A percentile compares a stretch with the other conserved stretches of the same genome.
phyloP scores from a whole-genome alignment of 2,329 filamentous ascomycete species.

The Curvularia eragrostidis region DNA sequence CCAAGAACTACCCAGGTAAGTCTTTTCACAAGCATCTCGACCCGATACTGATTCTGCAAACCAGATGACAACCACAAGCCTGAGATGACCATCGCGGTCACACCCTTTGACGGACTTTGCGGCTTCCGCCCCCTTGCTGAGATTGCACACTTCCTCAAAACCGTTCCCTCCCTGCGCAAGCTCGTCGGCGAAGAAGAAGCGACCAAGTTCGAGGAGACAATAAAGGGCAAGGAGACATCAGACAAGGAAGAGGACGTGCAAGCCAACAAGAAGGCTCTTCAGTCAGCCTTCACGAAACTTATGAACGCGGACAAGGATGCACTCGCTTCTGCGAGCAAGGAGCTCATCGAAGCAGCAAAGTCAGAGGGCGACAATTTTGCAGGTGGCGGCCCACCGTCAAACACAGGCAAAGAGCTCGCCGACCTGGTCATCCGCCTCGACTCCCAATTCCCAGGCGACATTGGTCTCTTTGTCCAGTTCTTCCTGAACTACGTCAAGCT shows the following conservation, averaged over 20 bases:
- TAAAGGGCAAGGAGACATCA: slow-evolving; percentile 61
- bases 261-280: slow-evolving; percentile 78
- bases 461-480: slow-evolving; percentile 94
- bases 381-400: slow-evolving; percentile 71
- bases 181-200: slow-evolving; percentile 58
- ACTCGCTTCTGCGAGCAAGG: slow-evolving; percentile 68
- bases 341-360: slow-evolving; percentile 74
- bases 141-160: slow-evolving; percentile 82
- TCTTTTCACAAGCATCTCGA: too few species aligned
- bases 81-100: slow-evolving; percentile 98
- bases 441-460: slow-evolving; percentile 81
- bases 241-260: slow-evolving; percentile 54
- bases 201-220: slow-evolving; percentile 53
- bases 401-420: slow-evolving; percentile 72
- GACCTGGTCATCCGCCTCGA: slow-evolving; percentile 80
- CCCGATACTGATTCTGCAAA: neutral
- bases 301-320: slow-evolving; percentile 77
- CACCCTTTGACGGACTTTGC: slow-evolving; percentile 93
- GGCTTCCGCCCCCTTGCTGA: slow-evolving; percentile 89
- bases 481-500: slow-evolving; percentile 96
- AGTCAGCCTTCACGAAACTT: slow-evolving; percentile 75
- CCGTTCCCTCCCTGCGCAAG: slow-evolving; percentile 60
- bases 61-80: slow-evolving; percentile 95
- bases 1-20: slow-evolving; percentile 82
- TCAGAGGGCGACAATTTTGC: slow-evolving; percentile 76